Evolutionary conservation across 2,329 filamentous ascomycete genomes (phyloP), one percentile per base, ranked within the genome.

Genomic region (Colletotrichum truncatum): DNA sequence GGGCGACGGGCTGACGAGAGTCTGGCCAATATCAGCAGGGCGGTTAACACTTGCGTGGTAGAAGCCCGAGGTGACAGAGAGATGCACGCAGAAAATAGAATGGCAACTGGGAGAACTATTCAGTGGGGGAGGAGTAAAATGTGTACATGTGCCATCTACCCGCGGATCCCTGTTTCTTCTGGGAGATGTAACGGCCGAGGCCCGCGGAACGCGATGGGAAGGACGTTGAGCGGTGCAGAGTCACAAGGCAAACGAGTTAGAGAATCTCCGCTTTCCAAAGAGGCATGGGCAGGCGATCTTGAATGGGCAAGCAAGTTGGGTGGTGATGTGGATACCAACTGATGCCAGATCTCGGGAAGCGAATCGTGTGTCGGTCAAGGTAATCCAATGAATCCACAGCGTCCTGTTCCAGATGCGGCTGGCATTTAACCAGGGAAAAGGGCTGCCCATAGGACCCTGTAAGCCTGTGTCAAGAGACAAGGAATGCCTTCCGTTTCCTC

Each of bases 71-170:
- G n/a, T n/a, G n/a, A n/a, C 9, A 45, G 21, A 34, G 23, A n/a
- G 56, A 54, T 65, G 48, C 48, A 41, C 57, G 62, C 32, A 26
- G 25, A 64, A 52, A 39, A n/a, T n/a, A n/a, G 32, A 14, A 41
- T 11, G 38, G 32, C 30, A 21, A 59, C 43, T 26, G 16, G 12
- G 18, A 43, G n/a, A 18, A 18, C 7, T 23, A 16, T 63, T 8
- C 25, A 26, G 25, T 23, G 26, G 23, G 14, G 2, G 25, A 26
- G 16, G 23, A 21, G 25, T 38, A 23, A 60, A 25, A 23, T 39
- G 46, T 18, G 38, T 28, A 21, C 25, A 30, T 45, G 26, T 26
- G 61, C n/a, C 16, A 32, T n/a, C n/a, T n/a, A 43, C 36, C n/a
- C 49, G 12, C 36, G 34, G 32, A 43, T 26, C 48, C 43, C 36